Evolutionary conservation across 1,284 basidiomycete species (phyloP).

Genomic region (Cryptococcus sp.): DNA sequence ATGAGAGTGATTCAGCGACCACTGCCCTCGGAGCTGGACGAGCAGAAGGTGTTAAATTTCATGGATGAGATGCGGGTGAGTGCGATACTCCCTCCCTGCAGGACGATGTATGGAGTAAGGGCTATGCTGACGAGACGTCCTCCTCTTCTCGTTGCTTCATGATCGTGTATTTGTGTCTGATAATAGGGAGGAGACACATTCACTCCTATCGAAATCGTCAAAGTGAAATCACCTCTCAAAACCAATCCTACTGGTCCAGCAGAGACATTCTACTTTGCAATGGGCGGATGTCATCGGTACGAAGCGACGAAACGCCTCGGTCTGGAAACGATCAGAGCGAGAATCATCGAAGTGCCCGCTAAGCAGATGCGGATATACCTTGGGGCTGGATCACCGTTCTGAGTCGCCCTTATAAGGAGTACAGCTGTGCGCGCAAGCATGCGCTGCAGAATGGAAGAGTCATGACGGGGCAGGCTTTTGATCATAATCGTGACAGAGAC

Average conservation of each 20-base stretch:
- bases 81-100: constrained; percentile 1
- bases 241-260: constrained; percentile 29
- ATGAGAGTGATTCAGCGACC: constrained; percentile 53
- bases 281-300: constrained; percentile 55
- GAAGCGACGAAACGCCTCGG: constrained; percentile 53
- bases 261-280: constrained; percentile 51
- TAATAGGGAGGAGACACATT: constrained; percentile 50
- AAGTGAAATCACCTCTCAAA: constrained; percentile 46
- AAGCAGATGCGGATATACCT: constrained; percentile 50
- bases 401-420: not conserved
- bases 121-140: too few species aligned
- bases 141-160: not conserved
- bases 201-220: constrained; percentile 54
- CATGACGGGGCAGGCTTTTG: too few species aligned
- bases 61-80: constrained; percentile 54
- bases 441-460: not conserved
- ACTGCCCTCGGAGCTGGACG: constrained; percentile 51
- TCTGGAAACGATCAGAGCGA: constrained; percentile 47
- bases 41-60: constrained; percentile 51
- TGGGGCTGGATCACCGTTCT: constrained; percentile 52
- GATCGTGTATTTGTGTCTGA: not conserved
- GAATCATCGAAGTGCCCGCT: constrained; percentile 53
- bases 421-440: not conserved
- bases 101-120: too few species aligned
- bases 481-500: too few species aligned